phyloP scores from a whole-genome alignment of 192 early-diverging fungal genomes.

The Coemansia sp. region DNA sequence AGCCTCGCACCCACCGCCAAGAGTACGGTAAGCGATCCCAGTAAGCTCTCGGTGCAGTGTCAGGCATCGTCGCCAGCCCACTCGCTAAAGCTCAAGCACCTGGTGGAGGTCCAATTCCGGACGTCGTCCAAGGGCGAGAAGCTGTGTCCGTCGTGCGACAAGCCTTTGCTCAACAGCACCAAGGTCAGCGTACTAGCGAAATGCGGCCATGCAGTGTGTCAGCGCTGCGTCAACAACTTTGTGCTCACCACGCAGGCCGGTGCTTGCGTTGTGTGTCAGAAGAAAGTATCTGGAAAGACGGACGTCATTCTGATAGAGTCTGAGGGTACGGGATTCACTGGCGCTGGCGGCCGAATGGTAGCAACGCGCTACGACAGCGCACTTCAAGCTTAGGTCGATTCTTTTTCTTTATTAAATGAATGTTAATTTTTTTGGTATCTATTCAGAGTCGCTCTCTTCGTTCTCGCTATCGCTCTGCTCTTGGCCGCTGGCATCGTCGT shows the following conservation, averaged over 20 bases:
- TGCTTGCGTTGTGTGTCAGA: slow-evolving; percentile 51
- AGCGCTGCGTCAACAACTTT: slow-evolving; percentile 48
- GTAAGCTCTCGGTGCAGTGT: slow-evolving; percentile 21
- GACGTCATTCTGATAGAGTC: slow-evolving; percentile 30
- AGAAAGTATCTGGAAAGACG: not conserved
- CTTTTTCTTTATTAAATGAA: not conserved
- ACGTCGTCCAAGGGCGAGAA: slow-evolving; percentile 20
- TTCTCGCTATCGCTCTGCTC: not conserved
- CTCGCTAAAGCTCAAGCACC: slow-evolving; percentile 32
- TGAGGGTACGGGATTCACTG: slow-evolving; percentile 50
- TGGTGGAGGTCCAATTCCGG: slow-evolving; percentile 33
- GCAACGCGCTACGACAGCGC: slow-evolving; percentile 44
- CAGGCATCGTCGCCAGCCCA: slow-evolving; percentile 22
- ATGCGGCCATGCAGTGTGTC: slow-evolving; percentile 53
- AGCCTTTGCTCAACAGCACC: slow-evolving; percentile 35
- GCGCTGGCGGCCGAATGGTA: slow-evolving; percentile 47
- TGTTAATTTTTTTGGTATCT: not conserved
- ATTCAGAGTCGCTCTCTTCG: not conserved
- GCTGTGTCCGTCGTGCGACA: slow-evolving; percentile 53
- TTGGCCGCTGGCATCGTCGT: not conserved
- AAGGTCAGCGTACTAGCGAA: slow-evolving; percentile 35
- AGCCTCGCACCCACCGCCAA: slow-evolving; percentile 33
- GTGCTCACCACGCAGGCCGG: slow-evolving; percentile 10
- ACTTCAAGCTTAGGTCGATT: slow-evolving; percentile 29
- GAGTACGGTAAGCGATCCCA: slow-evolving; percentile 16